Conservation (phyloP, 139 green algal genomes). For the Marvania coccoides region DNA sequence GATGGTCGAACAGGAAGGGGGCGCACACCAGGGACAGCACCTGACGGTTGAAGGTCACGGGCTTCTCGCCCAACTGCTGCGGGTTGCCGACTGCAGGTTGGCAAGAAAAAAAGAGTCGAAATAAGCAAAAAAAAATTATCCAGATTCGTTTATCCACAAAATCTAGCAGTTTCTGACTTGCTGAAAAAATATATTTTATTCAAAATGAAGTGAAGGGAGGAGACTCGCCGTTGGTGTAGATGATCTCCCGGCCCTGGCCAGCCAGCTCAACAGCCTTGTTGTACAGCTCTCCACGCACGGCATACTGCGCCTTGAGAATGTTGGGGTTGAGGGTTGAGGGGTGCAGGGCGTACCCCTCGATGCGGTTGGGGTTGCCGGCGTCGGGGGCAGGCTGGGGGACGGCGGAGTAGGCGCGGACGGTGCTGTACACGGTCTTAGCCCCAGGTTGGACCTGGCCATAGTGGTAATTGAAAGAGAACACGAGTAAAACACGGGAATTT, state of each 20-base stretch:
- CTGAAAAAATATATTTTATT: too few relatives aligned
- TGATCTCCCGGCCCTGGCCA: constrained; percentile 78
- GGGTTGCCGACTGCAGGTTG: constrained; percentile 84
- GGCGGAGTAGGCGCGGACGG: background rate
- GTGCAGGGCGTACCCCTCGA: constrained; percentile 66
- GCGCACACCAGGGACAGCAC: constrained; percentile 68
- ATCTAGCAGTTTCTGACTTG: too few relatives aligned
- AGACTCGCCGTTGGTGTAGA: constrained; percentile 84
- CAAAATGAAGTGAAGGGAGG: too few relatives aligned
- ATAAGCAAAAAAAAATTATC: too few relatives aligned
- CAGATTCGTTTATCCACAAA: too few relatives aligned
- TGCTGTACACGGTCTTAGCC: background rate
- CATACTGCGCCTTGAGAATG: constrained; percentile 69
- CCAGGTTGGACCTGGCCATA: too few relatives aligned
- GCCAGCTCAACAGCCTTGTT: constrained; percentile 73
- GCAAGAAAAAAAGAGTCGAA: background rate
- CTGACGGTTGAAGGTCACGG: constrained; percentile 83
- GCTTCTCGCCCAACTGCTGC: constrained; percentile 80
- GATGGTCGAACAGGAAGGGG: constrained; percentile 74
- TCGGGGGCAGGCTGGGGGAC: background rate
- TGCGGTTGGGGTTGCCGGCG: constrained; percentile 12
- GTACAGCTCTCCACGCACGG: constrained; percentile 90
- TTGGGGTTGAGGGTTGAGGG: constrained; percentile 74
- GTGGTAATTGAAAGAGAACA: background rate
- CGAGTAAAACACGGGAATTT: too few relatives aligned